A percentile compares a stretch with the other conserved stretches of the same genome.
Evolutionary conservation across 2,329 filamentous ascomycete genomes (phyloP).

Genomic region (Alternaria postmessia): DNA sequence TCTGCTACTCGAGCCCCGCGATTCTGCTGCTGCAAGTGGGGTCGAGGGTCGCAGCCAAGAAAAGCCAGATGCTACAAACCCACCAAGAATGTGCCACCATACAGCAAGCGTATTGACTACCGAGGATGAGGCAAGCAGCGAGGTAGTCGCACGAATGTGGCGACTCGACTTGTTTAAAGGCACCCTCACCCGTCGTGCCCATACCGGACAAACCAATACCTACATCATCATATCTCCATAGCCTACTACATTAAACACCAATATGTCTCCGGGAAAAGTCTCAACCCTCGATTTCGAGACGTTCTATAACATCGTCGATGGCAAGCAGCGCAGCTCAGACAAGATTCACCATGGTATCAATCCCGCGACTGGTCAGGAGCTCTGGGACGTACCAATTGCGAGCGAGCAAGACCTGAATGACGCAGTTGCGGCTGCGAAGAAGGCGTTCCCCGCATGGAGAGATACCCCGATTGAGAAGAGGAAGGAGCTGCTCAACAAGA

Average conservation of each 20-base stretch:
- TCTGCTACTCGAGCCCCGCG: conserved; percentile 23
- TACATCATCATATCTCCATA: not conserved
- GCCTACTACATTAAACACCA: conserved; percentile 18
- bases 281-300: conserved; percentile 52
- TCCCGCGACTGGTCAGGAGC: conserved; percentile 59
- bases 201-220: not conserved
- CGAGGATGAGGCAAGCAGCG: not conserved
- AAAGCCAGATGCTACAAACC: not conserved
- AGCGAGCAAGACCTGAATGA: conserved; percentile 60
- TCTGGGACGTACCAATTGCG: conserved; percentile 61
- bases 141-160: not conserved
- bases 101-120: not conserved
- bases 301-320: conserved; percentile 63
- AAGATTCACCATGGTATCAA: conserved; percentile 59
- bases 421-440: conserved; percentile 59
- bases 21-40: conserved; percentile 23
- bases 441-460: conserved; percentile 59
- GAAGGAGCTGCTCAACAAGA: conserved; percentile 42
- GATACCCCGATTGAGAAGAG: conserved; percentile 45
- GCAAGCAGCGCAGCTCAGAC: conserved; percentile 55
- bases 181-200: not conserved
- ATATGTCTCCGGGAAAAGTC: conserved; percentile 57
- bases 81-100: not conserved
- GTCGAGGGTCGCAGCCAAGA: conserved; percentile 22
- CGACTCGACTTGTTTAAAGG: conserved; percentile 9